Evolutionary conservation across 2,329 filamentous ascomycete species (phyloP), one percentile per base, ranked within the genome.

Genomic region (Raffaelea ambrosiae): DNA sequence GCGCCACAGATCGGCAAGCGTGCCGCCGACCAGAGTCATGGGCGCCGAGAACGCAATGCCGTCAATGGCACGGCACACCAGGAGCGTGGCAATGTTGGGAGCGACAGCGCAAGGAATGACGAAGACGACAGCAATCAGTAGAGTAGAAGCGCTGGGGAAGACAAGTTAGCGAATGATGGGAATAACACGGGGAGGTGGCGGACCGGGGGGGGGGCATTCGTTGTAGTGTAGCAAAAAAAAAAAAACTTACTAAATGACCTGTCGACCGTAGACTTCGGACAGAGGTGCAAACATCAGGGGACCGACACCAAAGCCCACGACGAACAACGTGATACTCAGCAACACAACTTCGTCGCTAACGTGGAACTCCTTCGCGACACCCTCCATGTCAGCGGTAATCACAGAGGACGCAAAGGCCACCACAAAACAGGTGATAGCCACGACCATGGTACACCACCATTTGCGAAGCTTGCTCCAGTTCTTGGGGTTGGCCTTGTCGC

Each of bases 361-460:
- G 47, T 73, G 48, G 54, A 94, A 89, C 45, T 79, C 72, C 16
- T 79, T 58, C 1, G 70, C 62, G 0, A 88, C 80, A 2, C 82
- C 84, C 3, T 60, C 67, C 3, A 94, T 70, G 59, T 89, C 84
- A 11, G 88, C 80, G 0, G 88, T 94, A 60, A 94, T 82, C 54
- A 94, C 83, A 45, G 81, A 80, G 43, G 83, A 88, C 21, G 73
- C 71, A 49, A 88, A 79, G 0, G 84, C 82, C 40, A 87, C 84
- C 38, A 86, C 81, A 59, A 88, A 88, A 59, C 84, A 88, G 2
- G 83, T 86, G 20, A 77, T 53, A 1, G 88, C 85, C 0, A 95
- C 87, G 16, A 88, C 80, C 83, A 94, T 88, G 21, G 88, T 95
- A 59, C 79, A 83, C 59, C 83, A 87, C 86, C 87, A 91, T 66